Base-by-base conservation (phyloP, 192 early-diverging fungal genomes). In the Backusella liffmaniae region DNA sequence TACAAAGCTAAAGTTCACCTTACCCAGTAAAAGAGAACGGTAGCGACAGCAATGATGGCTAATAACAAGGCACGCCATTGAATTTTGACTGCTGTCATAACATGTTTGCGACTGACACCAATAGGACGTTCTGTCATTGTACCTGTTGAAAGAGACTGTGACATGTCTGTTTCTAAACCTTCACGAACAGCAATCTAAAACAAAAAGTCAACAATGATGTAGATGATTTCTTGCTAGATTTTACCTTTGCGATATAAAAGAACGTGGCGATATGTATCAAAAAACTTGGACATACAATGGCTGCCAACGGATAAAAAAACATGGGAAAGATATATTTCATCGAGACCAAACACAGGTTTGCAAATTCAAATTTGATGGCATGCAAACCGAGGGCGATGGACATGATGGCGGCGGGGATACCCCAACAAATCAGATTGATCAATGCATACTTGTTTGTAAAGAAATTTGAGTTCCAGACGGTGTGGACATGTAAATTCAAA, bases 391-490 rank as follows among this genome's bases (percentile, higher is more conserved):
- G 18, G 1, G 86, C 82, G 2, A 77, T 75, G 34, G 68, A 78
- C 3, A 84, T 84, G 32, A 87, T 72, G n/a, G 78, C 46, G 6
- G 56, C n/a, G 21, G 86, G 78, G n/a, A 78, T 79, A 26, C 86
- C 88, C 88, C 88, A 89, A 65, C 88, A 86, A 29, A 87, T 30
- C 23, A 82, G 10, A 51, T 89, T 73, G 2, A 87, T 51, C 9
- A 77, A 69, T n/a, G 76, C 46, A 66, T 87, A 86, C 59, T 80
- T 83, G 21, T 79, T 82, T 12, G 78, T 49, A n/a, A 87, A 79
- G 74, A 84, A 84, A 29, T 81, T 83, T 1, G 82, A 84, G 65
- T 87, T 87, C 88, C 88, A 89, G n/a, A 89, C 88, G 4, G 86
- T 87, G 66, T 89, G 85, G 0, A 89, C n/a, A 46, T 88, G 87